These are phyloP conservation scores for Fusarium kyushuense DNA, from an alignment of 2,329 filamentous ascomycete genomes.

Conservation along the genomic window DNA sequence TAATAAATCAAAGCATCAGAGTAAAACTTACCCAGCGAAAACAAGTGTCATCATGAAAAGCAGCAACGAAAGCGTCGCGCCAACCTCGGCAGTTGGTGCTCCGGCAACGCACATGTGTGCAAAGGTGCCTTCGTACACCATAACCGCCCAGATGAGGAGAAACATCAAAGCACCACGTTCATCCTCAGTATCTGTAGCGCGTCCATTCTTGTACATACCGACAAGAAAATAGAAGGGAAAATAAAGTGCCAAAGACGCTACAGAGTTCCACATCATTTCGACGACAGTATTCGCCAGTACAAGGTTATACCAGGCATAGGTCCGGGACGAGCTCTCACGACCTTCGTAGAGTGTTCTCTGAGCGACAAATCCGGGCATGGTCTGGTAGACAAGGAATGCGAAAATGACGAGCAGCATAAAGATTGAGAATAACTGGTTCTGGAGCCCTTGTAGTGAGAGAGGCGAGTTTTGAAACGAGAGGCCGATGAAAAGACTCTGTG, in stretches of 20 bases:
- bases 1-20: conserved; percentile 68
- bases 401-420: conserved; percentile 88
- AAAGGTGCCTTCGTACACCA: conserved; percentile 75
- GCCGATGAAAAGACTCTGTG: conserved; percentile 76
- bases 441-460: conserved; percentile 71
- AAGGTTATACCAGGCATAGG: conserved; percentile 86
- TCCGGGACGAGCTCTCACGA: conserved; percentile 83
- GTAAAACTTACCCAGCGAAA: conserved; percentile 38
- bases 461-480: conserved; percentile 80
- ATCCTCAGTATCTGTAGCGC: conserved; percentile 69
- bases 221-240: conserved; percentile 66
- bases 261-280: conserved; percentile 84
- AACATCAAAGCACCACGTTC: conserved; percentile 67
- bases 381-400: conserved; percentile 79
- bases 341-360: conserved; percentile 86
- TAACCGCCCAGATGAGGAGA: conserved; percentile 71
- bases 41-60: conserved; percentile 41
- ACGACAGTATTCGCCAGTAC: conserved; percentile 86
- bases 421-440: conserved; percentile 86
- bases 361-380: conserved; percentile 86
- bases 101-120: conserved; percentile 72
- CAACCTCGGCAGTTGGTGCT: conserved; percentile 61
- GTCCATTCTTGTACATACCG: conserved; percentile 76
- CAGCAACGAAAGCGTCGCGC: conserved; percentile 56
- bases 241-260: background rate